phyloP scores from a whole-genome alignment of 345 rosid species.

The Eucalyptus erythrocorys region DNA sequence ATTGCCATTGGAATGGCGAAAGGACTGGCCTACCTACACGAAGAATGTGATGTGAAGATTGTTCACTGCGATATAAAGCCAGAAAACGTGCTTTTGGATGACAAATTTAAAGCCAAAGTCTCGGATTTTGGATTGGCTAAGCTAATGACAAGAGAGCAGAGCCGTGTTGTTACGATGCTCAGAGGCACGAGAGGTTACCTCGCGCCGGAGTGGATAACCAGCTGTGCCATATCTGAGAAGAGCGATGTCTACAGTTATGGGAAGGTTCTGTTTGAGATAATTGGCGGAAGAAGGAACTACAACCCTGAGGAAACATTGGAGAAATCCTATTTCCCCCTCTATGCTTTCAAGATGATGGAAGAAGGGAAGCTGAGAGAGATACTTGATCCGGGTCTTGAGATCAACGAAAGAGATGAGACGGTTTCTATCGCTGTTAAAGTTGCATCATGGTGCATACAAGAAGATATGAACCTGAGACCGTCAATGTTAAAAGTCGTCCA shows the following conservation, averaged over 20 bases:
- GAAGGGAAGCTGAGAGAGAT: conserved; percentile 65
- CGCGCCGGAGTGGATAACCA: conserved; percentile 91
- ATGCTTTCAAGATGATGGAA: conserved; percentile 82
- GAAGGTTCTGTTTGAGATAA: conserved; percentile 67
- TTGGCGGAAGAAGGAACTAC: conserved; percentile 82
- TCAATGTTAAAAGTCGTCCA: conserved; percentile 78
- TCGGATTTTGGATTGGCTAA: conserved; percentile 89
- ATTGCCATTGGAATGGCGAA: conserved; percentile 73
- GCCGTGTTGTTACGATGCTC: conserved; percentile 77
- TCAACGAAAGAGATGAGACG: conserved; percentile 30
- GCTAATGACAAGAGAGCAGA: conserved; percentile 84
- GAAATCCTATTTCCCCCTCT: conserved; percentile 76
- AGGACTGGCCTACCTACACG: conserved; percentile 84
- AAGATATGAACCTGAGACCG: conserved; percentile 74
- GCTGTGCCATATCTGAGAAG: conserved; percentile 87
- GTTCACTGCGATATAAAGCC: conserved; percentile 90
- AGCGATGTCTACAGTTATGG: conserved; percentile 88
- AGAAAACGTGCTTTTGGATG: conserved; percentile 79
- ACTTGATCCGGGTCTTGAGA: conserved; percentile 42
- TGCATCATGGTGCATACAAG: conserved; percentile 89
- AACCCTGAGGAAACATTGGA: conserved; percentile 47
- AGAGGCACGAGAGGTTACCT: conserved; percentile 90
- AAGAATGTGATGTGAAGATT: conserved; percentile 76
- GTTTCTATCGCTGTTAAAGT: conserved; percentile 46
- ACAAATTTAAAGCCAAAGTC: conserved; percentile 64